These are phyloP conservation scores for Striga hermonthica DNA, from an alignment of 305 asterid genomes.

Conservation along the genomic window DNA sequence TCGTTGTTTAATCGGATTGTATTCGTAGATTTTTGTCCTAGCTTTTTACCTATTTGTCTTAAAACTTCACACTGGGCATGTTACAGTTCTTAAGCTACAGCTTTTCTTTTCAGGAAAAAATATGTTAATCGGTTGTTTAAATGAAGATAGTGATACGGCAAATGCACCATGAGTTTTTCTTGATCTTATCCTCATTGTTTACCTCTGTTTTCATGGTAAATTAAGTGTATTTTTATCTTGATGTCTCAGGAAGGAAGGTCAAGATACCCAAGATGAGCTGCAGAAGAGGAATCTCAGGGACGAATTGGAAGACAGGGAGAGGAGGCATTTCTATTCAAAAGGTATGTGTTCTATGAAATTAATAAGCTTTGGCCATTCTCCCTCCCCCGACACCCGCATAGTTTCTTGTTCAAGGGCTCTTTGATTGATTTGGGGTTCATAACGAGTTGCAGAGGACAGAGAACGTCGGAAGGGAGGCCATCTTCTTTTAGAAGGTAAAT, in stretches of 20 bases:
- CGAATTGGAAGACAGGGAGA: constrained; percentile 78
- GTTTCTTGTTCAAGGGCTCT: background rate
- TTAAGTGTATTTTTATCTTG: background rate
- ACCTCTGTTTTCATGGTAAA: background rate
- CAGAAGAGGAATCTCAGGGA: constrained; percentile 75
- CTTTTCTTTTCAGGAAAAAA: background rate
- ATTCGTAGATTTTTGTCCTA: background rate
- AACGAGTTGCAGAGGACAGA: constrained; percentile 46
- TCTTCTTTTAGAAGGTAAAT: constrained; percentile 80
- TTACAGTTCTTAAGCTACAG: too few species aligned
- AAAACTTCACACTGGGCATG: too few species aligned
- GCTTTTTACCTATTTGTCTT: background rate
- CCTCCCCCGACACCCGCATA: background rate
- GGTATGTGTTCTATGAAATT: constrained; percentile 37
- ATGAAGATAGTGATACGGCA: background rate
- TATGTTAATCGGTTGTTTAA: background rate
- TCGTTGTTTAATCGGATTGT: too few species aligned
- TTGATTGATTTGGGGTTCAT: constrained; percentile 4
- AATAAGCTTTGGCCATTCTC: background rate
- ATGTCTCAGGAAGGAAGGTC: constrained; percentile 72
- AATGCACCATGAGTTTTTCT: constrained; percentile 5
- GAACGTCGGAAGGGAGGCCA: constrained; percentile 60
- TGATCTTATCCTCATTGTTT: background rate
- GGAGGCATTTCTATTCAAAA: constrained; percentile 74
- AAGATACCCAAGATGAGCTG: constrained; percentile 79